Conservation (phyloP, 1,284 basidiomycete species). For the Amylostereum chailletii region DNA sequence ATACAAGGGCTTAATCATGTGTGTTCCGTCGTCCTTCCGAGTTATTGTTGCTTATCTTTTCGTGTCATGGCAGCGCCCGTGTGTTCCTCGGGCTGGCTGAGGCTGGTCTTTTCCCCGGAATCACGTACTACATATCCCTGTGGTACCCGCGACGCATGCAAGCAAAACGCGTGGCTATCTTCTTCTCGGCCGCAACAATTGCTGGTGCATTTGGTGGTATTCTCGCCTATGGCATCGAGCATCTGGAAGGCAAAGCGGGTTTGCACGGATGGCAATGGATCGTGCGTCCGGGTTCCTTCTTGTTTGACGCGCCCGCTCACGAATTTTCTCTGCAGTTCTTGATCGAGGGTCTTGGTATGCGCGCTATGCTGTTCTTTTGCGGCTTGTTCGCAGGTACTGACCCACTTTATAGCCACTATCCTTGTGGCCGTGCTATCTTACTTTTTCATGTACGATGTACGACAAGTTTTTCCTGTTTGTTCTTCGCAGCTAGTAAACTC, state of each 20-base stretch:
- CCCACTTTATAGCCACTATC: conserved; percentile 21
- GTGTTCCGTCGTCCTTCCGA: conserved; percentile 2
- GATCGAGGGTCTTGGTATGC: conserved; percentile 20
- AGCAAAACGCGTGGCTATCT: conserved; percentile 44
- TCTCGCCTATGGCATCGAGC: conserved; percentile 26
- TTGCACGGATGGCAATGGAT: conserved; percentile 40
- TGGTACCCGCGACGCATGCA: conserved; percentile 46
- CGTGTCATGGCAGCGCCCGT: conserved; percentile 27
- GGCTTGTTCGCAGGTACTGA: background rate
- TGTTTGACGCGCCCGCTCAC: no score
- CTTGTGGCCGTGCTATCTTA: conserved; percentile 27
- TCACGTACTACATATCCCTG: conserved; percentile 45
- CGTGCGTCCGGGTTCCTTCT: conserved; percentile 27
- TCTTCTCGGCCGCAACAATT: conserved; percentile 49
- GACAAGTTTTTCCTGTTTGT: conserved; percentile 4
- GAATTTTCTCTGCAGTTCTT: conserved; percentile 18
- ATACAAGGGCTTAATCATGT: conserved; percentile 22
- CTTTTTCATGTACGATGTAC: conserved; percentile 36
- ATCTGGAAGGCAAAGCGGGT: conserved; percentile 27
- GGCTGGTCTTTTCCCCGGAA: conserved; percentile 44
- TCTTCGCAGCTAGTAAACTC: background rate
- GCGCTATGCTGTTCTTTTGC: background rate
- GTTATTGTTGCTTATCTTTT: conserved; percentile 1
- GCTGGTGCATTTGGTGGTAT: conserved; percentile 38
- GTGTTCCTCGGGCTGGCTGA: conserved; percentile 45